Evolutionary conservation across 208 protist genomes (phyloP), one percentile per base, ranked within the genome.

Genomic region (Naegleria lovaniensis): DNA sequence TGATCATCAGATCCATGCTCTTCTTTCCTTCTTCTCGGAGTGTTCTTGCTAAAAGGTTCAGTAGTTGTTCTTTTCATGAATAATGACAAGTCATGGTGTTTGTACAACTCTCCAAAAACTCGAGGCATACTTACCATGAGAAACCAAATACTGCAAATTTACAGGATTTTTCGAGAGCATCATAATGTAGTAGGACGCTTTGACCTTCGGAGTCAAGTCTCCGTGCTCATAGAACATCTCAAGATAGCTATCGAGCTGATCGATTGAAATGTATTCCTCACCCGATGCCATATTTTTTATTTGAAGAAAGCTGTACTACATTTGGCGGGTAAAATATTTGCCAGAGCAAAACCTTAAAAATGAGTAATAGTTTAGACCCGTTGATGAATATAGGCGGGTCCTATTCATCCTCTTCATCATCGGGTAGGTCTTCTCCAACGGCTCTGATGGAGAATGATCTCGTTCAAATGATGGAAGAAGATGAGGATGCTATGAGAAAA

Each of bases 1-100:
- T 83, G 13, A 90, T 92, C 91, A 85, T 88, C 79, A 92, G 41
- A 22, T 92, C 91, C 41, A 89, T 85, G 83, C 87, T 92, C 52
- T 91, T 91, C n/a, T 89, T 92, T 33, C 85, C 89, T 85, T 92
- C 91, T 16, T 92, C 91, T 90, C n/a, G 92, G 91, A 92, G 51
- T 36, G n/a, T 25, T 52, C 91, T 59, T n/a, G 39, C 59, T 16
- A 92, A 36, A 36, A 43, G 11, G 5, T 90, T 79, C n/a, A 92
- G 41, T 43, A 92, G 41, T 48, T 75, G 51, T 67, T 92, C 91
- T 67, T 1, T 19, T 19, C 11, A 67, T 67, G 11, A 15, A 15
- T 67, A 19, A 67, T 67, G 13, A 29, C 19, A 4, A 29, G 4
- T 67, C 13, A n/a, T n/a, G n/a, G n/a, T n/a, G n/a, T n/a, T n/a